A percentile compares a stretch with the other conserved stretches of the same genome.
Conservation (phyloP, 2,329 filamentous ascomycete genomes). For the Dendryphion nanum region DNA sequence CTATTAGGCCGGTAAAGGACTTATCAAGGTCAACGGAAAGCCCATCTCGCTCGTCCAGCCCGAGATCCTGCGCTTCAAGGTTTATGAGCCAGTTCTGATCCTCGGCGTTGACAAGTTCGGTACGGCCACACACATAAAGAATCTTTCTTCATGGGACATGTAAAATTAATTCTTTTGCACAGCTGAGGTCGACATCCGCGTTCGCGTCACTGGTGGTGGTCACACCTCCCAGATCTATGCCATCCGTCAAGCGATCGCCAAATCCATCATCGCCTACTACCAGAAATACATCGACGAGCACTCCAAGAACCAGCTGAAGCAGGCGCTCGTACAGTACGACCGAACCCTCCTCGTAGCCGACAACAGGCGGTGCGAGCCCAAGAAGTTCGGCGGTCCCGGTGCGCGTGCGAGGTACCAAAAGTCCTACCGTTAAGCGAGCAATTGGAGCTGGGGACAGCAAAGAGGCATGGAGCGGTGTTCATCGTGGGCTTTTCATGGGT, state of each 20-base stretch:
- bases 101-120: slow-evolving; percentile 96
- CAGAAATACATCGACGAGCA: slow-evolving; percentile 99
- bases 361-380: slow-evolving; percentile 98
- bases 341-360: slow-evolving; percentile 97
- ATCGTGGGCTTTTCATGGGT: slow-evolving; percentile 38
- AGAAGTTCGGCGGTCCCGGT: slow-evolving; percentile 95
- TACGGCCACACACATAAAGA: slow-evolving; percentile 33
- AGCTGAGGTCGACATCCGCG: slow-evolving; percentile 91
- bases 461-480: slow-evolving; percentile 34
- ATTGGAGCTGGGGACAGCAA: slow-evolving; percentile 3
- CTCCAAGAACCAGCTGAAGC: slow-evolving; percentile 99
- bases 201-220: slow-evolving; percentile 94
- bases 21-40: slow-evolving; percentile 98
- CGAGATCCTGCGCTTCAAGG: slow-evolving; percentile 98
- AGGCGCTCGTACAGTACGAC: slow-evolving; percentile 93
- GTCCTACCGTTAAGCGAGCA: slow-evolving; percentile 83
- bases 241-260: slow-evolving; percentile 98
- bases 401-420: slow-evolving; percentile 97
- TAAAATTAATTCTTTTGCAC: slow-evolving; percentile 3
- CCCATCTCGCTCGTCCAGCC: slow-evolving; percentile 92
- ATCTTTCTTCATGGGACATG: background rate
- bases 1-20: slow-evolving; percentile 70
- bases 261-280: slow-evolving; percentile 96
- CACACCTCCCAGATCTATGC: slow-evolving; percentile 98
- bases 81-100: slow-evolving; percentile 98